Base-by-base conservation (phyloP, 164 flowering plant species). In the Euptelea pleiosperma region DNA sequence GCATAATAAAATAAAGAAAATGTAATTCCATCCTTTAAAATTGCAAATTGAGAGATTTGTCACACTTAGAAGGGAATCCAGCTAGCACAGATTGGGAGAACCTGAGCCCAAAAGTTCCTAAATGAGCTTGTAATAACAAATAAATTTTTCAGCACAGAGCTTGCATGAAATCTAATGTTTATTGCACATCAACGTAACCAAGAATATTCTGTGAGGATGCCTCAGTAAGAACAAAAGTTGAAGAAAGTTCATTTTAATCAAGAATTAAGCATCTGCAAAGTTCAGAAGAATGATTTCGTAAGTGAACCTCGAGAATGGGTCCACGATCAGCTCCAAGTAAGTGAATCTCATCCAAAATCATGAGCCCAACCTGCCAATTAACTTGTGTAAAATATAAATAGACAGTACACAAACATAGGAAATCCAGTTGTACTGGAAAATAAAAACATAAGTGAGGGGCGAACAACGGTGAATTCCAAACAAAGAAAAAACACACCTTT, bases 251-350 rank as follows among this genome's bases (percentile, higher is more conserved):
- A n/a, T n/a, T n/a, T n/a, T n/a, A n/a, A n/a, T n/a, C n/a, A n/a
- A n/a, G n/a, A n/a, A 45, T 21, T 8, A 50, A 25, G 18, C 9
- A 26, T 35, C 2, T 53, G 28, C 35, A 45, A 30, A 29, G 50
- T 22, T 4, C n/a, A n/a, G n/a, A 36, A 47, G 40, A 44, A 53
- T 22, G 14, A 30, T n/a, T 11, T 8, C 3, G 14, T 19, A 35
- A 34, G 45, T 45, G 49, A 77, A 93, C 99, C 99, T 93, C 99
- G 68, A 93, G 96, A 72, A 93, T 93, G 42, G 99, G 99, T 52
- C 99, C 99, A 62, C 99, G 89, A 60, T 93, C 99, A 68, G 97
- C 97, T 55, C 99, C 99, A 51, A 93, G 87, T 40, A 93, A 81
- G 78, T 93, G 99, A 76, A 93, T 90, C 76, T 93, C 99, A 75